Evolutionary conservation across 768 basidiomycete genomes (phyloP).

Genomic region (Tulasnella sp.): DNA sequence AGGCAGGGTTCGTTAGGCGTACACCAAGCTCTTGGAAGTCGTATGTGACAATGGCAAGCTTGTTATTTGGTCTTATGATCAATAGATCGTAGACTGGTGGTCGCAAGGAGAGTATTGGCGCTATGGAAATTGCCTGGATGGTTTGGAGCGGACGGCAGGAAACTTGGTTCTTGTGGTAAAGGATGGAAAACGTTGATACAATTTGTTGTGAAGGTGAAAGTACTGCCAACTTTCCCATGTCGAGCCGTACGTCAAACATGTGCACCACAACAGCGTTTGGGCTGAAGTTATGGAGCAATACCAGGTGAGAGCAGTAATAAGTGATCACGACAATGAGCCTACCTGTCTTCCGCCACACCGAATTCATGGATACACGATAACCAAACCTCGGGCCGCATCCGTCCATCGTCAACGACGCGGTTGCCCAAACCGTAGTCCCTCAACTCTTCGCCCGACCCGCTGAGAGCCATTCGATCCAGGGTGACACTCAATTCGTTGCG

Average conservation of each 20-base stretch:
- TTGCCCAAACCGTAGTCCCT: conserved; percentile 10
- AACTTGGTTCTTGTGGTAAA: conserved; percentile 11
- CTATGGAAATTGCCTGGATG: conserved; percentile 39
- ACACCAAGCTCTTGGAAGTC: conserved; percentile 33
- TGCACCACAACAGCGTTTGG: not conserved
- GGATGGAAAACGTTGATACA: conserved; percentile 39
- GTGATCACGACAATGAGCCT: not conserved
- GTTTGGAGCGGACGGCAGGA: conserved; percentile 10
- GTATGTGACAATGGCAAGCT: conserved; percentile 48
- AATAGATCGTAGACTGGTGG: conserved; percentile 55
- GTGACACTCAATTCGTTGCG: conserved; percentile 36
- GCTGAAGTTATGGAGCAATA: not conserved
- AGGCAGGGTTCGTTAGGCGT: not conserved
- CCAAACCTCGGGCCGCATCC: conserved; percentile 17
- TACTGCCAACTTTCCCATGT: conserved; percentile 38
- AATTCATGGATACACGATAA: conserved; percentile 24
- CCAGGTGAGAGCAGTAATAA: not conserved
- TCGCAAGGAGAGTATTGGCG: conserved; percentile 52
- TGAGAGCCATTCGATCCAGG: conserved; percentile 56
- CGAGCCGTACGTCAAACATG: conserved; percentile 18
- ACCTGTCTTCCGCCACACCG: not conserved
- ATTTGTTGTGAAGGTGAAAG: conserved; percentile 39
- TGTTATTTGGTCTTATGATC: conserved; percentile 44
- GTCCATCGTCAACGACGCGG: conserved; percentile 17
- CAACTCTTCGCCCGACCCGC: conserved; percentile 33